Evolutionary conservation across 2,329 filamentous ascomycete species (phyloP), one percentile per base, ranked within the genome.

Genomic region (Simplicillium sp.): DNA sequence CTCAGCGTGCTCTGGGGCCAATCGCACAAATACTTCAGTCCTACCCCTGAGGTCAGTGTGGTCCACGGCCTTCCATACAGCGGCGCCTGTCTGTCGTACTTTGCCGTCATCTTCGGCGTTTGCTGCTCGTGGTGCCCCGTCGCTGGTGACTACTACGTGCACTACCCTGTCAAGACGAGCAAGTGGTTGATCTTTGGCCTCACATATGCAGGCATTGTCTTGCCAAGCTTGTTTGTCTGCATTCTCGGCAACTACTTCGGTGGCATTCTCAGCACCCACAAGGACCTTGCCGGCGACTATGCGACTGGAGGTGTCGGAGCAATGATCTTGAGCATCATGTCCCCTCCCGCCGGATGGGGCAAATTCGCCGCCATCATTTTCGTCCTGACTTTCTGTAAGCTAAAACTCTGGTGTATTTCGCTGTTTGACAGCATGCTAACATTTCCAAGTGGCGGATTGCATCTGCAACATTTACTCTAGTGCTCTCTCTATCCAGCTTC

Each of bases 391-490:
- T 37, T 37, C 18, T 37, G 36, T 37, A n/a, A 37, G 36, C 12
- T 37, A 15, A 8, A 17, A 9, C 11, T n/a, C n/a, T n/a, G n/a
- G n/a, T n/a, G 16, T 7, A 37, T 36, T 31, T 36, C 4, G n/a
- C 20, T 25, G 20, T 5, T 25, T 9, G 20, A 9, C 9, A 25
- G 20, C 33, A 25, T 17, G 34, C 15, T 41, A 17, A 44, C 44
- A 8, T 41, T 38, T 34, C 40, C 34, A 0, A 44, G 14, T 31
- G 43, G 14, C 38, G 36, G 43, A 46, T 39, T 37, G 36, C 36
- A 46, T 49, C 38, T 46, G 45, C 14, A 48, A 48, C 32, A 49
- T 48, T 31, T 50, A 50, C 34, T 50, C 48, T 7, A 46, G 42
- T 17, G 48, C 44, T 2, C 38, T 50, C 13, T 48, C 45, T 34